phyloP scores from a whole-genome alignment of 768 basidiomycete species.

The Lepiota brunneoincarnata region DNA sequence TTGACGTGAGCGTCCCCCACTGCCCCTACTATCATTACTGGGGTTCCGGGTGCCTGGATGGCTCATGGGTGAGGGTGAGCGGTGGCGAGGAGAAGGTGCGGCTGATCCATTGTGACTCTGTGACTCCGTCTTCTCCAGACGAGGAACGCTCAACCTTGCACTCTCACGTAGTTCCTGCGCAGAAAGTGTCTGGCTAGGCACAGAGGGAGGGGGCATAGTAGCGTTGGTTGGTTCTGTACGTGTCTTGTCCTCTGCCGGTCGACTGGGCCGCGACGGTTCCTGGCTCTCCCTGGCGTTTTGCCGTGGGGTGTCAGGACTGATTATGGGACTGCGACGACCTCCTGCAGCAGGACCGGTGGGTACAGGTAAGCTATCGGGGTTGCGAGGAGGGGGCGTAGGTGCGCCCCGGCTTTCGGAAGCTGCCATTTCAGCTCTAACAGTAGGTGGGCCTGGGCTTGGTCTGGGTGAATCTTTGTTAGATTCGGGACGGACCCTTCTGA shows the following conservation, averaged over 20 bases:
- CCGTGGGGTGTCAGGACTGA: conserved; percentile 5
- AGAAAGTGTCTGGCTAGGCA: conserved; percentile 74
- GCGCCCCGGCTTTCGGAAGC: conserved; percentile 12
- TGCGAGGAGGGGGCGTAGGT: conserved; percentile 6
- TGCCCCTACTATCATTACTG: conserved; percentile 71
- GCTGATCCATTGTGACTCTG: conserved; percentile 50
- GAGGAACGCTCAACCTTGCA: conserved; percentile 62
- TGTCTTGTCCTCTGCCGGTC: conserved; percentile 38
- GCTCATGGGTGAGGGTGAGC: conserved; percentile 64
- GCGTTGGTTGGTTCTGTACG: conserved; percentile 36
- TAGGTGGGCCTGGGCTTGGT: conserved; percentile 16
- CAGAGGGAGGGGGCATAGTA: conserved; percentile 73
- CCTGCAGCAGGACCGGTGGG: conserved; percentile 9
- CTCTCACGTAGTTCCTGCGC: conserved; percentile 81
- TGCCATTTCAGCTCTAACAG: conserved; percentile 7
- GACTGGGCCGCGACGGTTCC: conserved; percentile 36
- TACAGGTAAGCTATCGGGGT: conserved; percentile 10
- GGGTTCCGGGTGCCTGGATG: conserved; percentile 67
- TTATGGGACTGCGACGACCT: conserved; percentile 9
- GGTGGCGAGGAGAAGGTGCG: conserved; percentile 57
- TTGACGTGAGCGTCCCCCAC: conserved; percentile 58
- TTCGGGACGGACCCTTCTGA: conserved; percentile 55
- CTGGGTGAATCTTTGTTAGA: conserved; percentile 32
- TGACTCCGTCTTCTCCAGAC: conserved; percentile 39
- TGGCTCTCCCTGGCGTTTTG: conserved; percentile 12